Evolutionary conservation across 805 yeast species (phyloP), one percentile per base, ranked within the genome.

Genomic region (Metschnikowia santaceciliae): DNA sequence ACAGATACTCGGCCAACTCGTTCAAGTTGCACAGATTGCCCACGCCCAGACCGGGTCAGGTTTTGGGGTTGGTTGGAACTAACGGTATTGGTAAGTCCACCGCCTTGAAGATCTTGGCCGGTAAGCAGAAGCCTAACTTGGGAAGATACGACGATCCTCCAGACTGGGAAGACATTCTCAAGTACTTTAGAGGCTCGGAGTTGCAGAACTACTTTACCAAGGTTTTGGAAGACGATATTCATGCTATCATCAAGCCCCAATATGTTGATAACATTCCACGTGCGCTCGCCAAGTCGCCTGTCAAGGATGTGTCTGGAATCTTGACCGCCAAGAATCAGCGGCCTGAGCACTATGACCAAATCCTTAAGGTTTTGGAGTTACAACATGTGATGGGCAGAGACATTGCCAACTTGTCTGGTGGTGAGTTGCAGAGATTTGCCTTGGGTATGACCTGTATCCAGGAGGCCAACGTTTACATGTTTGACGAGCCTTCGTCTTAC

Each of bases 31-130:
- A 94, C 71, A 82, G 99, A 71, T 79, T 94, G 64, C 99, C 99
- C 23, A 91, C 96, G 51, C 99, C 99, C 56, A 88, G 99, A 74
- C 98, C 99, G 2, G 98, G 98, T 54, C 99, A 94, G 75, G 99
- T 94, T 32, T 78, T 94, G 58, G 99, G 99, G 60, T 81, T 94
- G 60, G 99, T 94, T 47, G 99, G 99, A 64, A 89, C 97, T 54
- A 94, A 94, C 77, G 99, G 99, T 90, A 94, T 94, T 66, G 99
- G 99, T 64, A 94, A 94, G 69, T 88, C 96, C 11, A 94, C 99
- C 17, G 99, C 99, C 7, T 80, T 94, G 67, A 94, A 94, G 75
- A 91, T 94, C 65, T 80, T 94, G 60, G 96, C 97, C 15, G 99
- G 98, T 66, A 94, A 92, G 72, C 96, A 91, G 71, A 94, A 90